Base-by-base conservation (phyloP, 176 grass and related monocot species). In the Musa troglodytarum region DNA sequence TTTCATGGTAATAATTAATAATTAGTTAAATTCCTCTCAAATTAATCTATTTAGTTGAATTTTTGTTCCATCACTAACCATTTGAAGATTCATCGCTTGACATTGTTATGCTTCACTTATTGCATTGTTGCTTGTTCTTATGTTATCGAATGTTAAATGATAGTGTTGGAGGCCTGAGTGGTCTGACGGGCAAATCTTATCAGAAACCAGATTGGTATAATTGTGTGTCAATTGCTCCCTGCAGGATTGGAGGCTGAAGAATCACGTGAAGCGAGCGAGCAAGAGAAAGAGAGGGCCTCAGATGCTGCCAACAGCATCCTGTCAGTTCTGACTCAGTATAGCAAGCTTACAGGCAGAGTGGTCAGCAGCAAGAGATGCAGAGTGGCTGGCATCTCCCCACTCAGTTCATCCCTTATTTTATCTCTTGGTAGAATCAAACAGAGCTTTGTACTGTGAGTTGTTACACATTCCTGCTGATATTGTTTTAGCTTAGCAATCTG, bases 371-470 rank as follows among this genome's bases (percentile, higher is more conserved):
- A 89, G 76, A 85, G 88, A 89, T 89, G 88, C 2, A 63, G 56
- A 79, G 82, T 82, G 20, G 79, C 80, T 80, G 85, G 84, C 78
- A 86, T 94, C 71, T 75, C 78, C 25, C 82, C 84, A 63, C 82
- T 99, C 77, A 91, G 84, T 75, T 94, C 95, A 34, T 99, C 86
- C 3, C 83, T 99, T 76, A 81, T 81, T 75, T 84, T 94, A 55
- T 87, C 90, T 80, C 95, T 99, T 53, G 88, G 91, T 94, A 93
- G 95, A 99, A 99, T 99, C 82, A 99, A 99, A 82, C 86, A 99
- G 28, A 92, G 88, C 79, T 99, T 99, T 89, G 80, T 99, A 81
- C 81, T 99, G 95, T 99, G 90, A 99, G 95, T 99, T 86, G 54
- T 86, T 85, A 82, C 13, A 56, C 53, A 82, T 80, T 83, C 67